These are phyloP conservation scores for Dentipellis sp. DNA, from an alignment of 768 basidiomycete genomes.

Conservation along the genomic window DNA sequence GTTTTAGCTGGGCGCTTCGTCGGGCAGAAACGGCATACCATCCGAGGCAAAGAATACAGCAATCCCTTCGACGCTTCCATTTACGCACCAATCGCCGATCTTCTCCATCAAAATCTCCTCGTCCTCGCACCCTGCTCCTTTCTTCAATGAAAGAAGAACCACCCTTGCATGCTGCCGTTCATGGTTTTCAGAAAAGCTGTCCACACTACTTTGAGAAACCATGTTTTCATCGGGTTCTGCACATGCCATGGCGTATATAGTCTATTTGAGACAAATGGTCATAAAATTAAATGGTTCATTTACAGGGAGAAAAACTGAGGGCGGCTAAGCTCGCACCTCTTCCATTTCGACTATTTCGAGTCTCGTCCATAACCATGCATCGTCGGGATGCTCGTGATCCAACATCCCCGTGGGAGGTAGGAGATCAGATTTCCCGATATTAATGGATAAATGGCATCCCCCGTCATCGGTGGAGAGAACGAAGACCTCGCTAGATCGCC, in stretches of 20 bases:
- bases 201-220: neutral
- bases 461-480: conserved; percentile 48
- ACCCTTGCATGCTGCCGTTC: neutral
- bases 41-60: conserved; percentile 2
- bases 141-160: conserved; percentile 4
- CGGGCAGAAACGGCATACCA: conserved; percentile 2
- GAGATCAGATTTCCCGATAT: conserved; percentile 20
- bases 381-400: conserved; percentile 17
- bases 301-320: neutral
- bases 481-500: conserved; percentile 37
- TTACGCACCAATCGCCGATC: conserved; percentile 11
- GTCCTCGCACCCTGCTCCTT: conserved; percentile 1
- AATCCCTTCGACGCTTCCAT: conserved; percentile 6
- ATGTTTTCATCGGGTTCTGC: conserved; percentile 1
- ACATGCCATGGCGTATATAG: conserved; percentile 5
- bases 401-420: conserved; percentile 24
- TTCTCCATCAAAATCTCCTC: conserved; percentile 3
- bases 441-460: conserved; percentile 24
- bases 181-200: neutral
- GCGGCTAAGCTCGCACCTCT: conserved; percentile 17
- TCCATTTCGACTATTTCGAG: conserved; percentile 19
- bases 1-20: neutral
- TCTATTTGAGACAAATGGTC: neutral
- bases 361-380: conserved; percentile 26
- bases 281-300: neutral